These are phyloP conservation scores for Xylaria acuta DNA, from an alignment of 495 filamentous ascomycete species.

Conservation along the genomic window DNA sequence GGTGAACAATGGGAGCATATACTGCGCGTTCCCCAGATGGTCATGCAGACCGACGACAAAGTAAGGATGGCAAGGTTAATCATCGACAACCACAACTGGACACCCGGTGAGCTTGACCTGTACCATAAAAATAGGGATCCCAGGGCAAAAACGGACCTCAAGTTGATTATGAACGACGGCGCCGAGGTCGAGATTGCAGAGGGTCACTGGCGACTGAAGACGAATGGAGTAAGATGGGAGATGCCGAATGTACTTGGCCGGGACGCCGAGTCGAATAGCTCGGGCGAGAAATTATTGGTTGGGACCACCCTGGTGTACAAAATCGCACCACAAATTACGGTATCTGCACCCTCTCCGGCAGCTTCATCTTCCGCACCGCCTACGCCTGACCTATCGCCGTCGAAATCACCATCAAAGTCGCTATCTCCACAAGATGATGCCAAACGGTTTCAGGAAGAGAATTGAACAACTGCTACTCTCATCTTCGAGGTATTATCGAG, in stretches of 20 bases:
- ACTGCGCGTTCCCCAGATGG: conserved; percentile 44
- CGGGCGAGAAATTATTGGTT: conserved; percentile 2
- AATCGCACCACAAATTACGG: neutral
- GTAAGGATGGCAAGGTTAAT: conserved; percentile 42
- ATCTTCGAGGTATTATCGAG: neutral
- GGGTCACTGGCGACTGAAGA: conserved; percentile 30
- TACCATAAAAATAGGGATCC: conserved; percentile 33
- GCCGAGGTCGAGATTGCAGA: conserved; percentile 28
- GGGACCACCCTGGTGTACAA: conserved; percentile 13
- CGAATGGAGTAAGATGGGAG: neutral
- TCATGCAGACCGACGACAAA: conserved; percentile 30
- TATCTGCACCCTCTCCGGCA: neutral
- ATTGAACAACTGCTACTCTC: neutral
- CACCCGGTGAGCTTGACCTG: conserved; percentile 31
- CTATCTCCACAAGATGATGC: neutral
- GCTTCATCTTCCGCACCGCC: neutral
- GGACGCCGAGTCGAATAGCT: neutral
- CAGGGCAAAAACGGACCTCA: conserved; percentile 30
- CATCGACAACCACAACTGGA: conserved; percentile 46
- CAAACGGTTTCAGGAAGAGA: neutral
- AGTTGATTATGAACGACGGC: conserved; percentile 28
- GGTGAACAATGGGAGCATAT: conserved; percentile 44
- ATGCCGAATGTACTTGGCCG: neutral
- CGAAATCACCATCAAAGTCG: neutral
- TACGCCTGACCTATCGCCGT: neutral